Evolutionary conservation across 371 early-diverging fungal genomes (phyloP).

Genomic region (Coemansia sp.): DNA sequence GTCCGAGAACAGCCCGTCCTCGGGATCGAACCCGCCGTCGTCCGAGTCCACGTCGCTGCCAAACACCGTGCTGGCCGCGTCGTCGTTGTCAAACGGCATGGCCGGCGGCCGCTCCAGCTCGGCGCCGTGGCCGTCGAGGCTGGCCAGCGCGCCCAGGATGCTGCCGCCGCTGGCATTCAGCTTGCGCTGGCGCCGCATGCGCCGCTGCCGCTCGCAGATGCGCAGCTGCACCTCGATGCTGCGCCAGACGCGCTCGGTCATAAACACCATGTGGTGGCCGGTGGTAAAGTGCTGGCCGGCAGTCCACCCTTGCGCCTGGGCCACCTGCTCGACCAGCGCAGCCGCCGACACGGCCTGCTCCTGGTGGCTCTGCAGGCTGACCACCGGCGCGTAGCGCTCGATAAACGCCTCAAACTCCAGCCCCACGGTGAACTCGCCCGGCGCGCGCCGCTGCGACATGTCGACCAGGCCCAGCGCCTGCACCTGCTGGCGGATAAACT

Average conservation of each 20-base stretch:
- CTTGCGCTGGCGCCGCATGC: background rate
- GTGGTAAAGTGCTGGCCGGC: conserved; percentile 49
- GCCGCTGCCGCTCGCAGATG: conserved; percentile 60
- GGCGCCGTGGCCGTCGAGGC: conserved; percentile 14
- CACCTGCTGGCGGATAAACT: conserved; percentile 64
- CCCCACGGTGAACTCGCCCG: conserved; percentile 61
- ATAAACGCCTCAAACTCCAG: conserved; percentile 66
- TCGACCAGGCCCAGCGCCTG: conserved; percentile 64
- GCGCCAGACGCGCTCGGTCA: conserved; percentile 73
- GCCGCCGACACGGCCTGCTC: conserved; percentile 47
- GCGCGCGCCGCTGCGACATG: conserved; percentile 55
- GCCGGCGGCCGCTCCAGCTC: conserved; percentile 43
- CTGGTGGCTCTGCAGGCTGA: conserved; percentile 8
- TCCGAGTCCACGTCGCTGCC: conserved; percentile 53
- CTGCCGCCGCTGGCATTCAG: conserved; percentile 7
- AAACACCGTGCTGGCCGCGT: conserved; percentile 30
- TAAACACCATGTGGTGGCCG: conserved; percentile 66
- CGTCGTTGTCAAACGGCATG: conserved; percentile 31
- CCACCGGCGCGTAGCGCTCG: conserved; percentile 56
- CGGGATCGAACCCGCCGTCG: conserved; percentile 22
- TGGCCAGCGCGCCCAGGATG: conserved; percentile 26
- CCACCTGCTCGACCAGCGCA: conserved; percentile 37
- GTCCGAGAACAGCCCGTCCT: conserved; percentile 41
- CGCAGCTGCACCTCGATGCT: conserved; percentile 77
- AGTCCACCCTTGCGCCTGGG: conserved; percentile 29